Evolutionary conservation across 805 yeast genomes (phyloP).

Genomic region (Wickerhamomyces chaumierensis): DNA sequence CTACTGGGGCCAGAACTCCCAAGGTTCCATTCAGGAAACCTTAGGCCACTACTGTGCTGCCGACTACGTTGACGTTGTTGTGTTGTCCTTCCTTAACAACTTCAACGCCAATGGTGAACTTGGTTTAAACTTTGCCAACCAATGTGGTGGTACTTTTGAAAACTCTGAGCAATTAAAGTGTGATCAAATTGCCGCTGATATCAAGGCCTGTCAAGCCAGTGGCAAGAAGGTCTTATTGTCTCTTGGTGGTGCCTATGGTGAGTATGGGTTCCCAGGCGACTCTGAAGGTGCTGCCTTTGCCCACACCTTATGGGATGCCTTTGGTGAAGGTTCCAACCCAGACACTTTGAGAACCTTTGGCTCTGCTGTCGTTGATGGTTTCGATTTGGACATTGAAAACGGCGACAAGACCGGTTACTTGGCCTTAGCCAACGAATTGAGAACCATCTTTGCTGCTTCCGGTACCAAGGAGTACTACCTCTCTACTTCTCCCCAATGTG

Average conservation of each 20-base stretch:
- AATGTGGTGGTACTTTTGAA: conserved; percentile 8
- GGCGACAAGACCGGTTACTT: conserved; percentile 46
- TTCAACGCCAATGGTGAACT: conserved; percentile 70
- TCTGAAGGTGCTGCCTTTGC: conserved; percentile 57
- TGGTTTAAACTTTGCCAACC: background rate
- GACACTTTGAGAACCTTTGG: conserved; percentile 54
- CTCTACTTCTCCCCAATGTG: conserved; percentile 70
- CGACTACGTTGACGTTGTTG: conserved; percentile 51
- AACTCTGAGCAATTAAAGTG: conserved; percentile 12
- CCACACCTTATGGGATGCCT: conserved; percentile 43
- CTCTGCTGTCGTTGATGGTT: conserved; percentile 68
- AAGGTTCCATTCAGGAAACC: conserved; percentile 31
- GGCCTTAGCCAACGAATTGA: conserved; percentile 39
- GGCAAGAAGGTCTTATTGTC: conserved; percentile 71
- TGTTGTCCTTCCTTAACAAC: conserved; percentile 52
- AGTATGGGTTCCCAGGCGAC: conserved; percentile 51
- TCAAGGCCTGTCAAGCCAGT: conserved; percentile 56
- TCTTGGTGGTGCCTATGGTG: conserved; percentile 54
- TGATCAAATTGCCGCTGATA: conserved; percentile 45
- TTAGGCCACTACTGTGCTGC: conserved; percentile 44
- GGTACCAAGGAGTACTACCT: conserved; percentile 38
- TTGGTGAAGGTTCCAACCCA: conserved; percentile 39
- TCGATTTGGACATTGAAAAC: conserved; percentile 78
- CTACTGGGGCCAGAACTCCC: conserved; percentile 78
- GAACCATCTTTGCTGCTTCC: conserved; percentile 27